Base-by-base conservation (phyloP, 2,329 filamentous ascomycete species). In the Tolypocladium tropicale region DNA sequence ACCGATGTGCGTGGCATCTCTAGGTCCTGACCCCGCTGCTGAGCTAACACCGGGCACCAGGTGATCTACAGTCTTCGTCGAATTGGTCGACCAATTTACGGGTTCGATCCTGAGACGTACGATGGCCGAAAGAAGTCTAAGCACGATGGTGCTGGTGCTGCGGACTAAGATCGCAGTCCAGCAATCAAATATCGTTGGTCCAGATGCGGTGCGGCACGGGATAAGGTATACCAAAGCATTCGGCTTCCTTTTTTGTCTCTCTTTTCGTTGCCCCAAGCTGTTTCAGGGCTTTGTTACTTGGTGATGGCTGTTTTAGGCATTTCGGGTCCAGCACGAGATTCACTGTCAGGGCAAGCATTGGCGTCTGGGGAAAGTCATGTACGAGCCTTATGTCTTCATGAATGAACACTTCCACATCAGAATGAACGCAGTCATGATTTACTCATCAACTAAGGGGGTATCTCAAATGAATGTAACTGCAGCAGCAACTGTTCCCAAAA, bases 1-100 rank as follows among this genome's bases (percentile, higher is more conserved):
- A 68, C 74, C 0, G 86, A 89, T 60, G 85, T 86, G 64, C 66
- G 78, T 57, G n/a, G 7, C 23, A 16, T n/a, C n/a, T 30, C 11
- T 21, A 2, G 9, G 18, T 32, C 18, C 16, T 30, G n/a, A 18
- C 28, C n/a, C n/a, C 18, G 6, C n/a, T 28, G 14, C 30, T 34
- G 25, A 16, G 11, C 58, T 65, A 51, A 60, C 50, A 6, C 11
- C 18, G 43, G 7, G 10, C 28, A n/a, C 28, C 36, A 86, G 83
- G 80, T 86, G 0, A 67, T 86, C 0, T 76, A 79, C 53, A 70
- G 76, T 0, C 65, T 86, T 0, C 68, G 69, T 0, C 67, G 75
- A 0, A 68, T 78, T 3, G 81, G 82, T 0, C 65, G 70, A 0
- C 79, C 82, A 0, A 76, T 85, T 1, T 85, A 83, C 55, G 82